These are phyloP conservation scores for Metschnikowia henanensis DNA, from an alignment of 805 yeast genomes.

Conservation along the genomic window DNA sequence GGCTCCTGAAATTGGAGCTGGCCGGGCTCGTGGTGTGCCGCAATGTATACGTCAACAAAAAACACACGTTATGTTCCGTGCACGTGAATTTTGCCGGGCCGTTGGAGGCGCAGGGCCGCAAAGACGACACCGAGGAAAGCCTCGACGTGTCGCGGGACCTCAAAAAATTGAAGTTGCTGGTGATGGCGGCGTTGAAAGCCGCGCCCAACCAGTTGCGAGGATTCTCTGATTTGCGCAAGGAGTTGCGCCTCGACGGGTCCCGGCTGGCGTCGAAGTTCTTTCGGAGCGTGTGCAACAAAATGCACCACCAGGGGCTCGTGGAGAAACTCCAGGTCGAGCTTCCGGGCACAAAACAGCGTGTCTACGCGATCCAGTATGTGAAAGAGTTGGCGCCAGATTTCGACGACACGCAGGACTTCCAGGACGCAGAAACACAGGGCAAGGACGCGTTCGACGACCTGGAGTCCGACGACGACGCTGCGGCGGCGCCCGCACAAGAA, in stretches of 20 bases:
- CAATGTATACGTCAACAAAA: constrained; percentile 39
- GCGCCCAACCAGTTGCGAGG: constrained; percentile 65
- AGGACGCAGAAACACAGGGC: constrained; percentile 22
- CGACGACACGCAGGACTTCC: constrained; percentile 43
- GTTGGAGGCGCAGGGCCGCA: constrained; percentile 22
- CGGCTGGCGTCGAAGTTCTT: constrained; percentile 44
- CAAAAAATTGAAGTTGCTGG: constrained; percentile 29
- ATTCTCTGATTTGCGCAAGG: constrained; percentile 58
- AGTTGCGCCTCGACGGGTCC: constrained; percentile 49
- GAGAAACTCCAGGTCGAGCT: constrained; percentile 51
- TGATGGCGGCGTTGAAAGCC: constrained; percentile 50
- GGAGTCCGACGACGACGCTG: constrained; percentile 23
- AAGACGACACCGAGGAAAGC: constrained; percentile 9
- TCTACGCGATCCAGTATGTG: constrained; percentile 41
- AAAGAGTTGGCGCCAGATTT: constrained; percentile 49
- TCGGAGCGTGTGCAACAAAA: constrained; percentile 45
- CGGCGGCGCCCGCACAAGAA: neutral
- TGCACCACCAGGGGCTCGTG: constrained; percentile 46
- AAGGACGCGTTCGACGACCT: constrained; percentile 11
- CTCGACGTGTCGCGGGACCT: constrained; percentile 28
- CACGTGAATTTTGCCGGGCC: constrained; percentile 46
- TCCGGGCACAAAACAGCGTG: constrained; percentile 24
- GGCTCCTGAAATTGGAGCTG: constrained; percentile 56
- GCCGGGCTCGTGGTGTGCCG: constrained; percentile 47
- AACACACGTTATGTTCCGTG: constrained; percentile 53